Base-by-base conservation (phyloP, 306 rosid species). In the Gynostemma pentaphyllum region DNA sequence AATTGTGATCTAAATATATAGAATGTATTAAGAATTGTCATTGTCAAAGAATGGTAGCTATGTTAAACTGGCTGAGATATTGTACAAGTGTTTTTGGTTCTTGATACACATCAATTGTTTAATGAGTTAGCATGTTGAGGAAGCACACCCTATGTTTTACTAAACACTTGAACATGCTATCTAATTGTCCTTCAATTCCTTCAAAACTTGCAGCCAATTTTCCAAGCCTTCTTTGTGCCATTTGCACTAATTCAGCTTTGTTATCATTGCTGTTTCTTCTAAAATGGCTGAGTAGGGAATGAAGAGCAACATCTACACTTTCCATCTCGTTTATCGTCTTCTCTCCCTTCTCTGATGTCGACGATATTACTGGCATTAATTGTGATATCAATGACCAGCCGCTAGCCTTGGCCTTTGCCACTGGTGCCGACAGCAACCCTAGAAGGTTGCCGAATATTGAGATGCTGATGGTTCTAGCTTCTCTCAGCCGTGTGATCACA, bases 91-190 rank as follows among this genome's bases (percentile, higher is more conserved):
- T 36, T 18, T 18, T 19, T 14, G 19, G 34, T 32, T 23, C 34
- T 10, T 59, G 30, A 19, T 0, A n/a, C n/a, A n/a, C n/a, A 59
- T 16, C 19, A 37, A 0, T 36, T 3, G 11, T 26, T 73, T 70
- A 85, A 54, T 84, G 79, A 29, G 81, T 65, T 3, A 82, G 72
- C 74, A 91, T 77, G 66, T 88, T 88, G 22, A 92, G 73, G 37
- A 83, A 81, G 8, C 75, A 80, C 69, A 92, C 98, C 79, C 95
- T 88, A 37, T 88, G 77, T 69, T 83, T 80, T 2, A 85, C 81
- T 49, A 86, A 53, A 74, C 90, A 74, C 75, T 85, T 84, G 67
- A 81, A 82, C n/a, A 86, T 45, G 71, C 71, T 69, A 39, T 80
- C 87, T 62, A 86, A 75, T 67, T 79, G 81, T 50, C 75, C 53